Evolutionary conservation across 148 eudicot genomes (phyloP).

Genomic region (Cornus suecica): DNA sequence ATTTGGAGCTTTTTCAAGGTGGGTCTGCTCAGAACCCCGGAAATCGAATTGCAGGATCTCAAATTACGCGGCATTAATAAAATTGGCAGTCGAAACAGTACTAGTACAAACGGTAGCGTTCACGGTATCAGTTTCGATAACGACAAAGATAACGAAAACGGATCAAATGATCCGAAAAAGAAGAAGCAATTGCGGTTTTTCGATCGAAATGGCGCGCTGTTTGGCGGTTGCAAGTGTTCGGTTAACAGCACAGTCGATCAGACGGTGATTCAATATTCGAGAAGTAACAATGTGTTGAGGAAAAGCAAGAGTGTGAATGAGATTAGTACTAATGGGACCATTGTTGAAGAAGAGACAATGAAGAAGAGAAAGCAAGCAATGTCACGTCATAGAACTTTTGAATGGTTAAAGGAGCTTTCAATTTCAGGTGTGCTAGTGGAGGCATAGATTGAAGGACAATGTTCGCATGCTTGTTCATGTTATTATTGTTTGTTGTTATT

Average conservation of each 20-base stretch:
- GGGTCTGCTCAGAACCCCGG: conserved; percentile 66
- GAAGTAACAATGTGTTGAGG: not conserved
- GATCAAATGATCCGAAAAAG: not conserved
- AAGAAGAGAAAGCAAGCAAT: conserved; percentile 27
- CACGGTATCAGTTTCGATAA: too few relatives aligned
- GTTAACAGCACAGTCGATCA: conserved; percentile 37
- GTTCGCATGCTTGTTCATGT: conserved; percentile 4
- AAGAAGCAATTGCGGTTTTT: conserved; percentile 19
- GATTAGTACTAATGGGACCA: not conserved
- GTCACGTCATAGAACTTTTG: conserved; percentile 82
- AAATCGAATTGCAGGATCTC: conserved; percentile 55
- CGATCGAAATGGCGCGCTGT: conserved; percentile 3
- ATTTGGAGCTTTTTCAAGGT: conserved; percentile 58
- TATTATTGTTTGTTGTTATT: not conserved
- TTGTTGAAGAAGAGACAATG: conserved; percentile 17
- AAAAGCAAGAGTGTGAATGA: conserved; percentile 4
- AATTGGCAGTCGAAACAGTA: conserved; percentile 40
- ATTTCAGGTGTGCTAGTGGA: conserved; percentile 32
- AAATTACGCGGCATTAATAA: conserved; percentile 22
- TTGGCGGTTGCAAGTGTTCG: conserved; percentile 56
- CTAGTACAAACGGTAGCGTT: conserved; percentile 23
- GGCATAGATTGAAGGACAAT: conserved; percentile 5
- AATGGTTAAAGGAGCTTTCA: conserved; percentile 87
- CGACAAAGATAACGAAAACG: not conserved
- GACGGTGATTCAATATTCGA: conserved; percentile 22